Percentiles rank a stretch among this genome's conserved stretches.
These are phyloP conservation scores for Funneliformis geosporum DNA, from an alignment of 192 early-diverging fungal genomes.

Conservation along the genomic window DNA sequence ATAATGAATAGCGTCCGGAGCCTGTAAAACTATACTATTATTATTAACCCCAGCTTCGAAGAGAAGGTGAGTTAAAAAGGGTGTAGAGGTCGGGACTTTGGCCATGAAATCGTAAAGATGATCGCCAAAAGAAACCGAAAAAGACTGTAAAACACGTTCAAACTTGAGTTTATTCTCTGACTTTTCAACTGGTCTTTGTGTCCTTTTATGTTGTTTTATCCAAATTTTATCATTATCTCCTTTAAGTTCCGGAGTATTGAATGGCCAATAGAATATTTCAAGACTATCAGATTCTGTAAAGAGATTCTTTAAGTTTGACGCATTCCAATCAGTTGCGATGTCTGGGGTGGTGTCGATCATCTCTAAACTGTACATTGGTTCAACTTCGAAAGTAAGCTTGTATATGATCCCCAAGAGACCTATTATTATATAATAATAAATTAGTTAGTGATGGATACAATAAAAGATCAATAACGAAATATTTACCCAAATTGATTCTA, in stretches of 20 bases:
- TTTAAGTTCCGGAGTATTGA: conserved; percentile 1
- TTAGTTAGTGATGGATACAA: not conserved
- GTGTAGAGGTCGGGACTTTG: not conserved
- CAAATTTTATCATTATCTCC: no score
- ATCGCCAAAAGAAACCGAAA: not conserved
- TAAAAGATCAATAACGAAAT: not conserved
- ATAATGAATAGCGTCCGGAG: conserved; percentile 40
- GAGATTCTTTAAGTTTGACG: conserved; percentile 5
- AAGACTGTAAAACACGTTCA: not conserved
- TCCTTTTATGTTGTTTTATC: no score
- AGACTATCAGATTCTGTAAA: conserved; percentile 34
- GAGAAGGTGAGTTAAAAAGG: not conserved
- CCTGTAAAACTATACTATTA: not conserved
- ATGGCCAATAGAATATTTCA: conserved; percentile 47
- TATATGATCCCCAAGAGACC: conserved; percentile 44
- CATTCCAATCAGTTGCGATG: not conserved
- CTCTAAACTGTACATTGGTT: conserved; percentile 44
- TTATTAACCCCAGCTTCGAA: no score
- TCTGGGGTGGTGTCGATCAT: conserved; percentile 40
- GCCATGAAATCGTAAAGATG: not conserved
- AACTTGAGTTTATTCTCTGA: no score
- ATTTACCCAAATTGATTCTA: conserved; percentile 33
- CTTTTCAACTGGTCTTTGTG: no score
- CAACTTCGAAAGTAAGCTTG: conserved; percentile 36
- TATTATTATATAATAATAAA: not conserved